Percentiles rank a stretch among this genome's conserved stretches.
Evolutionary conservation across 2,329 filamentous ascomycete genomes (phyloP).

Genomic region (Coniochaeta ligniaria): DNA sequence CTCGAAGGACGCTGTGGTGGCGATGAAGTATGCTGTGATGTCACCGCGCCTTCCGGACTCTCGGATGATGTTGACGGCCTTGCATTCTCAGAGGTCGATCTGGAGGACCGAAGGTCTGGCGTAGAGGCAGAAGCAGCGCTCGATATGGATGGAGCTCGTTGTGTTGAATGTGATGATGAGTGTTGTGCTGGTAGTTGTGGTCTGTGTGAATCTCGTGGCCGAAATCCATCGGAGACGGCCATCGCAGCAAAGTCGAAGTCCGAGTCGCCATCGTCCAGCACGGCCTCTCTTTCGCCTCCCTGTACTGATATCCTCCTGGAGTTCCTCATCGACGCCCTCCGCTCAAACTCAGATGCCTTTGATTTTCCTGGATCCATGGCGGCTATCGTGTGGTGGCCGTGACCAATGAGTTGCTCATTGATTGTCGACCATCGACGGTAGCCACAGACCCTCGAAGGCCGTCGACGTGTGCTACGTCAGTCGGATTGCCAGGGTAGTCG

Average conservation of each 20-base stretch:
- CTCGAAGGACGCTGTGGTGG: conserved; percentile 36
- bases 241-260: conserved; percentile 39
- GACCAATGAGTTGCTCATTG: neutral
- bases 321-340: conserved; percentile 32
- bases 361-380: conserved; percentile 1
- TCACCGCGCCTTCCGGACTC: conserved; percentile 7
- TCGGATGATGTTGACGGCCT: conserved; percentile 10
- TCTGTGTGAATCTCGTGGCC: conserved; percentile 21
- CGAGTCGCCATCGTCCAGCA: conserved; percentile 28
- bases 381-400: neutral
- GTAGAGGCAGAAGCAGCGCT: neutral
- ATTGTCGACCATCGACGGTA: neutral
- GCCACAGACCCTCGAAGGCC: neutral
- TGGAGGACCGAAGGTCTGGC: conserved; percentile 6
- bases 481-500: neutral
- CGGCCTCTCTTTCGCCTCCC: conserved; percentile 13
- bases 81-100: conserved; percentile 14
- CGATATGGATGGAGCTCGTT: conserved; percentile 11
- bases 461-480: neutral
- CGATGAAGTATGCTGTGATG: conserved; percentile 23
- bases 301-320: conserved; percentile 30
- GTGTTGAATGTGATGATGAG: neutral
- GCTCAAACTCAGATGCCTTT: conserved; percentile 22
- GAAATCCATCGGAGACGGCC: conserved; percentile 46
- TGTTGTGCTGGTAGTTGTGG: neutral